These are phyloP conservation scores for Aspergillus sp. DNA, from an alignment of 2,329 filamentous ascomycete genomes.

Conservation along the genomic window DNA sequence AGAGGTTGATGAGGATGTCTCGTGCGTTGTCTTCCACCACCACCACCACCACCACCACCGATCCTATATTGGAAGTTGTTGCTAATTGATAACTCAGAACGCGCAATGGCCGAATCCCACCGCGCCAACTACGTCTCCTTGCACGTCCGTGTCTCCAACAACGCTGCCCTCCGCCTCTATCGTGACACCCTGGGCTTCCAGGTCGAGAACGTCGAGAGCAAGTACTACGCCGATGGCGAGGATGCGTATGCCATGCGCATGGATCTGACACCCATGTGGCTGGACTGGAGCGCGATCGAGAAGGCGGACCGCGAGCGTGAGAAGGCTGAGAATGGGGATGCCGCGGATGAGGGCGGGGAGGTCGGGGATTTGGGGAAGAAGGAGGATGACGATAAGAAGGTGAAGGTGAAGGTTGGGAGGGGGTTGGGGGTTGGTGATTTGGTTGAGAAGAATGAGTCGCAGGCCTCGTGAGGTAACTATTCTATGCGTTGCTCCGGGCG, in stretches of 20 bases:
- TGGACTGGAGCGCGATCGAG: constrained; percentile 41
- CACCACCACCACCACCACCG: background rate
- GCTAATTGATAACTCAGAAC: constrained; percentile 47
- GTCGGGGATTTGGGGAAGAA: constrained; percentile 57
- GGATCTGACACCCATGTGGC: constrained; percentile 53
- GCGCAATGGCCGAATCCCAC: constrained; percentile 95
- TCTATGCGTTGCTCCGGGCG: background rate
- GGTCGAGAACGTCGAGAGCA: constrained; percentile 57
- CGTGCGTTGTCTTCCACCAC: constrained; percentile 49
- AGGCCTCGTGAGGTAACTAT: constrained; percentile 7
- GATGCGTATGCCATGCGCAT: constrained; percentile 93
- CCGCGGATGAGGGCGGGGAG: constrained; percentile 60
- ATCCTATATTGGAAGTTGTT: background rate
- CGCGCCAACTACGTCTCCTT: constrained; percentile 86
- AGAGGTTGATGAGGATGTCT: constrained; percentile 95
- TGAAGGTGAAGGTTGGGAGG: constrained; percentile 78
- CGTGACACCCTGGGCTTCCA: constrained; percentile 83
- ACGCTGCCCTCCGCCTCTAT: constrained; percentile 84
- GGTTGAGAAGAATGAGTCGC: constrained; percentile 42
- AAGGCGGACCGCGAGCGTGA: constrained; percentile 29
- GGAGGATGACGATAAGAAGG: constrained; percentile 52
- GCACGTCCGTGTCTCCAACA: constrained; percentile 91
- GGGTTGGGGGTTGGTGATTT: constrained; percentile 63
- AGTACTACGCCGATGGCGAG: constrained; percentile 83
- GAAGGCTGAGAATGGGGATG: constrained; percentile 22